A percentile compares a stretch with the other conserved stretches of the same genome.
phyloP scores from a whole-genome alignment of 2,329 filamentous ascomycete genomes.

The Xylariaceae sp. region DNA sequence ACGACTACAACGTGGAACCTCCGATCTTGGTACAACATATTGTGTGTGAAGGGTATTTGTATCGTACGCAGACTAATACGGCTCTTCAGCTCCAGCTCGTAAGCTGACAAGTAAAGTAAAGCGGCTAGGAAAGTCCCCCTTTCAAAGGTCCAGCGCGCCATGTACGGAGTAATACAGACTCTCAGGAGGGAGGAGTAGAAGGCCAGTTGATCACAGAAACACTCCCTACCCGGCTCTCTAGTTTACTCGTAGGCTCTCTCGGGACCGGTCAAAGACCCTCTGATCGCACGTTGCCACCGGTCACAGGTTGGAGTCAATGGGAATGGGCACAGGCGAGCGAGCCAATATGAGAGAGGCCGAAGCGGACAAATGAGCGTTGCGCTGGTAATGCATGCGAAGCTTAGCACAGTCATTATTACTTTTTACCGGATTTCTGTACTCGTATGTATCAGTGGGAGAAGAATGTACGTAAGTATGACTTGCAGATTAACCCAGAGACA shows the following conservation, averaged over 20 bases:
- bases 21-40: background rate
- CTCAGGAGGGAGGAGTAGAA: no score
- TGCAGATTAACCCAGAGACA: constrained; percentile 2
- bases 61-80: background rate
- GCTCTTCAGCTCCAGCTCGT: background rate
- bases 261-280: background rate
- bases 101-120: constrained; percentile 11
- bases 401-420: constrained; percentile 8
- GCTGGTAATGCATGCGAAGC: background rate
- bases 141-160: background rate
- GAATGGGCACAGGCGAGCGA: background rate
- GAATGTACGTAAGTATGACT: constrained; percentile 11
- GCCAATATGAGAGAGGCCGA: background rate
- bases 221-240: background rate
- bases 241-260: background rate
- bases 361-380: constrained; percentile 3
- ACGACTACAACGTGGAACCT: background rate
- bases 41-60: background rate
- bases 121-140: no score
- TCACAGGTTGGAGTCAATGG: background rate
- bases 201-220: background rate
- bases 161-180: background rate
- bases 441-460: background rate
- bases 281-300: background rate
- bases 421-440: no score